Evolutionary conservation across 805 yeast species (phyloP).

Genomic region (Schwanniomyces yamadae): DNA sequence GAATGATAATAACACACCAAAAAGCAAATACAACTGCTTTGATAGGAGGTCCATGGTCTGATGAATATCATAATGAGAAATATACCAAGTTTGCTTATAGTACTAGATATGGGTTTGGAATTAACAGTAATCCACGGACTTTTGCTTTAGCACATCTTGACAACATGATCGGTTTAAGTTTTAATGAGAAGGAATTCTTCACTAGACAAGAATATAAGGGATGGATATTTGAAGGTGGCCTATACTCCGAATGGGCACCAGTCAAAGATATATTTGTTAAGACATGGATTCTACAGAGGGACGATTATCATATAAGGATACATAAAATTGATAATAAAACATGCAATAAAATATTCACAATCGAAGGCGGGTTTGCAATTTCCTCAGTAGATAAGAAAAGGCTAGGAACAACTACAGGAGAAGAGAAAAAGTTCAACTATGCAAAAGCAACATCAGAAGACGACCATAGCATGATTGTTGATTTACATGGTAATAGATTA

Average conservation of each 20-base stretch:
- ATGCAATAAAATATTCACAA: slow-evolving; percentile 3
- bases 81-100: slow-evolving; percentile 13
- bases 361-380: slow-evolving; percentile 13
- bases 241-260: slow-evolving; percentile 10
- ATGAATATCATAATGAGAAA: slow-evolving; percentile 9
- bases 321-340: slow-evolving; percentile 9
- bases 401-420: background rate
- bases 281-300: slow-evolving; percentile 9
- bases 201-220: slow-evolving; percentile 1
- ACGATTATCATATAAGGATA: slow-evolving; percentile 8
- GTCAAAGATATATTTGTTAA: slow-evolving; percentile 6
- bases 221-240: slow-evolving; percentile 2
- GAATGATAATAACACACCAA: slow-evolving; percentile 10
- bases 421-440: background rate
- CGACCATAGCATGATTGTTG: background rate
- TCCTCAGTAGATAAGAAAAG: slow-evolving; percentile 1
- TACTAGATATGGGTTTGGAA: slow-evolving; percentile 11
- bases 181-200: slow-evolving; percentile 6
- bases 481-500: slow-evolving; percentile 5
- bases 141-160: slow-evolving; percentile 9
- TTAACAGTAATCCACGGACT: slow-evolving; percentile 7
- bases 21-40: slow-evolving; percentile 9
- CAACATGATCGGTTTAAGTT: slow-evolving; percentile 13
- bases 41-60: slow-evolving; percentile 11
- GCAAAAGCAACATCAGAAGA: background rate